A percentile compares a stretch with the other conserved stretches of the same genome.
These are phyloP conservation scores for Spongiforma sp. DNA, from an alignment of 1,284 basidiomycete genomes.

Conservation along the genomic window DNA sequence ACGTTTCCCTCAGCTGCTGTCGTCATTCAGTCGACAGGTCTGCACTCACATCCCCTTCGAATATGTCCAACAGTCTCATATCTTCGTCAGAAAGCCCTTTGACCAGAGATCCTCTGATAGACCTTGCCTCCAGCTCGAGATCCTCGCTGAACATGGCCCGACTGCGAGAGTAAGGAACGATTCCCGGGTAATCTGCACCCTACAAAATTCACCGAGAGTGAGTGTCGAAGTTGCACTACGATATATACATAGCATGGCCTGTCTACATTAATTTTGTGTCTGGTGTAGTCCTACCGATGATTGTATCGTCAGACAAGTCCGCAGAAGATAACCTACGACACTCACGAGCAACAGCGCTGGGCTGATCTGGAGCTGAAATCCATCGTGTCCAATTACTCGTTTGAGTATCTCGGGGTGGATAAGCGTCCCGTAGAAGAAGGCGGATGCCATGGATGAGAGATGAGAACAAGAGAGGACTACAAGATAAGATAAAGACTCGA, in stretches of 20 bases:
- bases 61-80: slow-evolving; percentile 67
- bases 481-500: not conserved
- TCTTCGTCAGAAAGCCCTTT: slow-evolving; percentile 65
- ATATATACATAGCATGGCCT: not conserved
- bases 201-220: slow-evolving; percentile 33
- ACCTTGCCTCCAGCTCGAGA: slow-evolving; percentile 53
- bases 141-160: slow-evolving; percentile 47
- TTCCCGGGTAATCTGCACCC: slow-evolving; percentile 81
- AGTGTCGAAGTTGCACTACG: slow-evolving; percentile 1
- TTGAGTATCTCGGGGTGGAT: slow-evolving; percentile 74
- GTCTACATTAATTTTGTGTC: slow-evolving; percentile 65
- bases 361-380: slow-evolving; percentile 58
- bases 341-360: slow-evolving; percentile 58
- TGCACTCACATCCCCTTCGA: slow-evolving; percentile 77
- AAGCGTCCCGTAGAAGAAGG: slow-evolving; percentile 90
- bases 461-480: not conserved
- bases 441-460: slow-evolving; percentile 39
- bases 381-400: slow-evolving; percentile 66
- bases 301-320: no score
- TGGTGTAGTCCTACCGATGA: slow-evolving; percentile 66
- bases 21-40: not conserved
- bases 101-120: slow-evolving; percentile 76
- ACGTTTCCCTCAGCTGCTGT: not conserved
- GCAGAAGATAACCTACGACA: no score
- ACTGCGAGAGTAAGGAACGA: slow-evolving; percentile 62